These are phyloP conservation scores for Penicillium longicatenatum DNA, from an alignment of 495 filamentous ascomycete species.

Conservation along the genomic window DNA sequence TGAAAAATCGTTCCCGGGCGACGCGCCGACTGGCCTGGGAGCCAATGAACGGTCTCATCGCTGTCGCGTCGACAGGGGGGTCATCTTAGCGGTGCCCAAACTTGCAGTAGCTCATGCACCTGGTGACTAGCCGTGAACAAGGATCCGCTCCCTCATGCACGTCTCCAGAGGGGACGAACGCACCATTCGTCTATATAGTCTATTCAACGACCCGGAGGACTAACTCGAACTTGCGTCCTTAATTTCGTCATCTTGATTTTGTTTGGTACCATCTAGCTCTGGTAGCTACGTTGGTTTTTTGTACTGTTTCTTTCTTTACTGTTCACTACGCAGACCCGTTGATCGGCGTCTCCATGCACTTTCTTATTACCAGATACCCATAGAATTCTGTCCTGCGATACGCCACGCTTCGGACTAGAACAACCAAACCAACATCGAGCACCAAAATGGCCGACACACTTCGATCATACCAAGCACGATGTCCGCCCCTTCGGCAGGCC, in stretches of 20 bases:
- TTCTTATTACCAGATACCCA: slow-evolving; percentile 37
- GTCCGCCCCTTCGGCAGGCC: slow-evolving; percentile 70
- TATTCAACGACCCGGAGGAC: slow-evolving; percentile 14
- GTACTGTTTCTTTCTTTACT: slow-evolving; percentile 21
- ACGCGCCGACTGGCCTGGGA: slow-evolving; percentile 21
- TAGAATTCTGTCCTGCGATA: slow-evolving; percentile 23
- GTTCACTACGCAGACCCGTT: slow-evolving; percentile 31
- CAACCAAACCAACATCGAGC: slow-evolving; percentile 1
- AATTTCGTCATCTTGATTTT: slow-evolving; percentile 30
- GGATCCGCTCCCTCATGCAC: slow-evolving; percentile 20
- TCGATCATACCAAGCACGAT: slow-evolving; percentile 57
- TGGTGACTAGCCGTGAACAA: slow-evolving; percentile 14
- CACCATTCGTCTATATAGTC: slow-evolving; percentile 28
- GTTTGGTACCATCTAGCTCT: slow-evolving; percentile 34
- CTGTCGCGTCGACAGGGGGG: slow-evolving; percentile 12
- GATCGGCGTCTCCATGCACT: slow-evolving; percentile 47
- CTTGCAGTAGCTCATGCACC: slow-evolving; percentile 44
- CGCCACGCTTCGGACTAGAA: slow-evolving; percentile 22
- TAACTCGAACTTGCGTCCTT: slow-evolving; percentile 26
- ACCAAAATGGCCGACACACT: slow-evolving; percentile 61
- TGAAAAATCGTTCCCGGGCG: slow-evolving; percentile 17
- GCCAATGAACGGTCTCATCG: slow-evolving; percentile 20
- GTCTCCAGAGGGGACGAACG: slow-evolving; percentile 13
- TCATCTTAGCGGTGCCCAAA: slow-evolving; percentile 33
- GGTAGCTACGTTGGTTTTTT: slow-evolving; percentile 35